Evolutionary conservation across 352 stramenopile genomes (phyloP), one percentile per base, ranked within the genome.

Genomic region (Globisporangium emineosum): DNA sequence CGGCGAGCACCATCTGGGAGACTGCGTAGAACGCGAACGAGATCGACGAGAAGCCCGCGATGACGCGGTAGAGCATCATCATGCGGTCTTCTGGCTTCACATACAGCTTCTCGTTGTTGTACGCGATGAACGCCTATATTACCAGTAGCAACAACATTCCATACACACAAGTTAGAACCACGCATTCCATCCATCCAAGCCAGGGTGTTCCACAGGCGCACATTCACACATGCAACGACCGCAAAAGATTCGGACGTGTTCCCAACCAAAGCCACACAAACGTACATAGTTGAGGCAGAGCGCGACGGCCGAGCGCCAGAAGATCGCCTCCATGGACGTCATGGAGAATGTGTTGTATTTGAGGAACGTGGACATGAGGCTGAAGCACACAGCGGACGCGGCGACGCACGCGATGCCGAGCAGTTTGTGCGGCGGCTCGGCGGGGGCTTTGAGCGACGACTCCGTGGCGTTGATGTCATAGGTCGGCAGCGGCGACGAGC

Each of bases 251-350:
- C 29, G 29, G 2, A 6, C 5, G 29, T 2, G 29, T 32, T 32
- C 29, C 5, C 29, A 32, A 32, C 29, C 29, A 2, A 32, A 32
- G 29, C 29, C 29, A 32, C 29, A 47, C 40, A 21, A 35, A 70
- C 79, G 51, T 69, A 93, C 84, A 53, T 83, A 86, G 67, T 91
- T 93, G 62, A 89, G 72, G 2, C 60, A 1, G 37, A 87, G 73
- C n/a, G 76, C 76, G 25, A 89, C 73, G 33, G 76, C 32, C 6
- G 81, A 88, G 55, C 85, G 85, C 85, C 85, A 94, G 72, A 94
- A 89, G 68, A 94, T 83, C 56, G 76, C 78, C 60, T 94, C 86
- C 54, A 92, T 83, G n/a, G 86, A 88, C 12, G 83, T 84, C 79
- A 94, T 88, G 42, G 67, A 80, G 75, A 76, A 88, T 23, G 81